Evolutionary conservation across 2,329 filamentous ascomycete species (phyloP).

Genomic region (Phialophora macrospora): DNA sequence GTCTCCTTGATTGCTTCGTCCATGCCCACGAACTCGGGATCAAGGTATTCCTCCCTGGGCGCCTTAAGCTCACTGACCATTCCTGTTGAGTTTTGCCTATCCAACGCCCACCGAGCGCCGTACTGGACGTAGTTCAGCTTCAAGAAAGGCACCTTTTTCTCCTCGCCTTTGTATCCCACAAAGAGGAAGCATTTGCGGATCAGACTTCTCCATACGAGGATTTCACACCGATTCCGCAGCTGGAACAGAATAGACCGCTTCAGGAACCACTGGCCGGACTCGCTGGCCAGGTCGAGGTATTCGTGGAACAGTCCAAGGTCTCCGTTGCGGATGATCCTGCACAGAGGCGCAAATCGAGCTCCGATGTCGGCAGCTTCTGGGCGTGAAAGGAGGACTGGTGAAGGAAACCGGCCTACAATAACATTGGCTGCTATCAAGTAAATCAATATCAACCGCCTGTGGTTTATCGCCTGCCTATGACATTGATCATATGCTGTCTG

Average conservation of each 20-base stretch:
- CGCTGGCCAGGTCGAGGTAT: constrained; percentile 61
- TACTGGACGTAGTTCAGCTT: constrained; percentile 71
- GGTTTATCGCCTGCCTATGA: constrained; percentile 61
- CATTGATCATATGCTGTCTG: constrained; percentile 82
- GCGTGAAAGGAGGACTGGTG: constrained; percentile 65
- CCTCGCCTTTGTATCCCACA: constrained; percentile 68
- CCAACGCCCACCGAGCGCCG: constrained; percentile 60
- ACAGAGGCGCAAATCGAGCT: constrained; percentile 74
- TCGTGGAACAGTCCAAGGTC: constrained; percentile 75
- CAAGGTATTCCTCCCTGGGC: constrained; percentile 36
- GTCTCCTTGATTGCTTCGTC: constrained; percentile 39
- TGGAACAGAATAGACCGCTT: constrained; percentile 75
- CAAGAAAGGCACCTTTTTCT: constrained; percentile 72
- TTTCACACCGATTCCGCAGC: constrained; percentile 75
- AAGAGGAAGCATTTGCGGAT: constrained; percentile 77
- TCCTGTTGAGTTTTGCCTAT: constrained; percentile 25
- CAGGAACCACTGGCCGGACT: constrained; percentile 68
- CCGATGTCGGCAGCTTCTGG: constrained; percentile 71
- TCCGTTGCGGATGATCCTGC: constrained; percentile 71
- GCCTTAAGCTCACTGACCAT: constrained; percentile 37
- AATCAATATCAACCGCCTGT: constrained; percentile 78
- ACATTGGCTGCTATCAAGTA: constrained; percentile 84
- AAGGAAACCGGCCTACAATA: constrained; percentile 82
- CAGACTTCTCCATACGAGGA: constrained; percentile 82
- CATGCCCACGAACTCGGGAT: constrained; percentile 50